Base-by-base conservation (phyloP, 345 rosid species). In the Mallotus nudiflorus region DNA sequence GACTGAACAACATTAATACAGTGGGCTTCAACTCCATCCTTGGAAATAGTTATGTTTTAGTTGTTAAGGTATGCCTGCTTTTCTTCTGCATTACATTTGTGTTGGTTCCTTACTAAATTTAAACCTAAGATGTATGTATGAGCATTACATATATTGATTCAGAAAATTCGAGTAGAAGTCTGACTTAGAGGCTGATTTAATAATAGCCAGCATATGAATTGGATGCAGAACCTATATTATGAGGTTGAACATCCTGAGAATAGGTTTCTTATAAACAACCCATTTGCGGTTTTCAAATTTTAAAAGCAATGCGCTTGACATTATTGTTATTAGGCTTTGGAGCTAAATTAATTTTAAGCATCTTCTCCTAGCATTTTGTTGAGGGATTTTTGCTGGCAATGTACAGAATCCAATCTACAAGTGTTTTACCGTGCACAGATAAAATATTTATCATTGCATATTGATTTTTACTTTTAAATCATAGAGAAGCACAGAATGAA, bases 11-110 rank as follows among this genome's bases (percentile, higher is more conserved):
- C 28, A 64, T n/a, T 49, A 27, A 22, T 29, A 44, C 63, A 53
- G 63, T 25, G 37, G 74, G 37, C 45, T 28, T 54, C 53, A 40
- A 22, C n/a, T 69, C 52, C 55, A 62, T 25, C 61, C 74, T 61
- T 62, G 68, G 50, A 71, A 61, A 40, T 55, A 33, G 46, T 19
- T 18, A 9, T 65, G 33, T 63, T 42, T 40, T 49, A 51, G 56
- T 72, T 72, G 18, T 56, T 9, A 33, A 65, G 70, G 70, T 64
- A 55, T 27, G 37, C 44, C 6, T 20, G n/a, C 42, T 31, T 56
- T 42, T 25, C 62, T 33, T 27, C 31, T 55, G 11, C 9, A 9
- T 9, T 42, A 42, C 14, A 42, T 42, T 33, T 9, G 11, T 42
- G 9, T 5, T 8, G 46, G 13, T 42, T 42, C 46, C n/a, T n/a